Conservation (phyloP, 306 rosid species). For the Vigna reflexopilosa region DNA sequence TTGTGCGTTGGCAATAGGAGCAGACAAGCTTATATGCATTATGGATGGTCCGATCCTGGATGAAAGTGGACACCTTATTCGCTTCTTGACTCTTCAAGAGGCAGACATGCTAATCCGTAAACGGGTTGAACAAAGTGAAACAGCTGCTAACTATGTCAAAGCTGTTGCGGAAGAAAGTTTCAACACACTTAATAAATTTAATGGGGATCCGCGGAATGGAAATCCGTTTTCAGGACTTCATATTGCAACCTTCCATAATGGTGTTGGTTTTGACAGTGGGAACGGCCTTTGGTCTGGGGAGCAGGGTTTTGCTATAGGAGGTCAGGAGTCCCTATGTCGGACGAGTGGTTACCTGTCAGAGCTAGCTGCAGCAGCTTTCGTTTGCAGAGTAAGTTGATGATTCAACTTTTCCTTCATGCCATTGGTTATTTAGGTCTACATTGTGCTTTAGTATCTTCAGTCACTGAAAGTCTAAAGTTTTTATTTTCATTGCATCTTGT, state of each 20-base stretch:
- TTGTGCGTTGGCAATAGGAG: slow-evolving; percentile 78
- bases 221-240: slow-evolving; percentile 41
- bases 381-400: slow-evolving; percentile 69
- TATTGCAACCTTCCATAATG: slow-evolving; percentile 61
- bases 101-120: slow-evolving; percentile 74
- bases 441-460: slow-evolving; percentile 1
- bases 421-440: background rate
- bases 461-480: background rate
- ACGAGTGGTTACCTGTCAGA: slow-evolving; percentile 79
- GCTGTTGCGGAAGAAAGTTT: slow-evolving; percentile 62
- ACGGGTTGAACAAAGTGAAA: slow-evolving; percentile 76
- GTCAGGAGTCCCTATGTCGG: slow-evolving; percentile 70
- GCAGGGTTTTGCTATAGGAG: slow-evolving; percentile 80
- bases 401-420: background rate
- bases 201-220: slow-evolving; percentile 51
- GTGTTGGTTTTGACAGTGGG: slow-evolving; percentile 77
- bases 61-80: slow-evolving; percentile 65
- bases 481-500: background rate
- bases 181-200: slow-evolving; percentile 39
- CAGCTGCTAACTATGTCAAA: slow-evolving; percentile 79
- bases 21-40: slow-evolving; percentile 78
- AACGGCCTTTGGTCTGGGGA: slow-evolving; percentile 71
- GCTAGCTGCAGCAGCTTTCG: slow-evolving; percentile 89
- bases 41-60: slow-evolving; percentile 83
- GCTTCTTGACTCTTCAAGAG: slow-evolving; percentile 79